Percentiles rank a stretch among this genome's conserved stretches.
phyloP scores from a whole-genome alignment of 2,329 filamentous ascomycete genomes.

The Fusarium buharicum region DNA sequence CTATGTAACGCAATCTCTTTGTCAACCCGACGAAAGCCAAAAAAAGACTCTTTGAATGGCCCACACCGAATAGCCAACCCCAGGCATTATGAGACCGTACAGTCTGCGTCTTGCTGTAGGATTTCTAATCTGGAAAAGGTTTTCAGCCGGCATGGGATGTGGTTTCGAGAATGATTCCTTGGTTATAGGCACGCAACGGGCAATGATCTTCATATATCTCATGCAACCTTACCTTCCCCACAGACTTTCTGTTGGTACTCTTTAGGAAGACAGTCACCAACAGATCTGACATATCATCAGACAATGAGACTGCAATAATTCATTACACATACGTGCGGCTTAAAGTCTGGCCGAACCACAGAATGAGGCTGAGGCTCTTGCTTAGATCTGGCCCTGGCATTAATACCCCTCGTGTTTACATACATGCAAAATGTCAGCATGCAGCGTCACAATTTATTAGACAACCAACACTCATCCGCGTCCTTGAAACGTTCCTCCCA shows the following conservation, averaged over 20 bases:
- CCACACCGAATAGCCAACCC: too few species aligned
- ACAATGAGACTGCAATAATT: conserved; percentile 11
- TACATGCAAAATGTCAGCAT: conserved; percentile 15
- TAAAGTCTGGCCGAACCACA: not conserved
- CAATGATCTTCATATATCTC: conserved; percentile 24
- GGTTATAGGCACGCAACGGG: conserved; percentile 26
- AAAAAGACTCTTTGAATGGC: conserved; percentile 7
- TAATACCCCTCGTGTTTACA: not conserved
- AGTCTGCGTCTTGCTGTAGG: conserved; percentile 22
- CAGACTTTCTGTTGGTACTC: too few species aligned
- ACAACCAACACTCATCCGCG: not conserved
- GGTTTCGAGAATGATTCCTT: conserved; percentile 33
- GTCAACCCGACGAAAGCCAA: conserved; percentile 3
- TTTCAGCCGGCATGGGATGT: conserved; percentile 41
- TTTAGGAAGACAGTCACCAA: not conserved
- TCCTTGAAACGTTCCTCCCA: too few species aligned
- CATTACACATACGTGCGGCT: conserved; percentile 12
- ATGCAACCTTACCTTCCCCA: too few species aligned
- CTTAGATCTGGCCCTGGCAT: conserved; percentile 11
- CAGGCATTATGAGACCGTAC: too few species aligned
- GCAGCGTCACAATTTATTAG: not conserved
- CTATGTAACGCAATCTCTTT: conserved; percentile 42
- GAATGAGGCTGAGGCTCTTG: not conserved
- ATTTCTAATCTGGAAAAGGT: conserved; percentile 16
- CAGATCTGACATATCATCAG: not conserved